Base-by-base conservation (phyloP, 1,284 basidiomycete genomes). In the Cystobasidiaceae sp. region DNA sequence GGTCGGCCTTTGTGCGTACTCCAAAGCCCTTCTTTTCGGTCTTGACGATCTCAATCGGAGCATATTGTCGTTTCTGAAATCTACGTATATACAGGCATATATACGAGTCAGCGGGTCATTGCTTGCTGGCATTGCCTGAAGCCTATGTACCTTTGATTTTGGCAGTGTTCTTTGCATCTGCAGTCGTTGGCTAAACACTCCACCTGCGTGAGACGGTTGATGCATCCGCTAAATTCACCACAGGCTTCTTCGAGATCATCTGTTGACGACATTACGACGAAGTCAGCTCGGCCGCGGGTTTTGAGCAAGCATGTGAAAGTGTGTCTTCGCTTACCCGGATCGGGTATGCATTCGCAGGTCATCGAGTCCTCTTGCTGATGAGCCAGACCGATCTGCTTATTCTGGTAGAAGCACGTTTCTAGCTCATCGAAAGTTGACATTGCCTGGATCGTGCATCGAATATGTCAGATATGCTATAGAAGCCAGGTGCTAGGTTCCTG, bases 1-100 rank as follows among this genome's bases (percentile, higher is more conserved):
- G 78, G 75, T 88, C 82, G 25, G 77, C 77, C 58, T 81, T 85
- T 15, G 91, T 89, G 56, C 96, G 83, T 21, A 99, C 79, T 41
- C 94, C 94, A 78, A 85, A 97, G 0, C 94, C 94, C 77, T 98
- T 99, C 82, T 88, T 89, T 75, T 94, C 90, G 3, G 94, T 98
- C 77, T 86, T 80, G 2, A 98, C 90, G 59, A 99, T 89, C 67
- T 96, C 86, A 68, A 98, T 88, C 44, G 83, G 77, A 5, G 90
- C 90, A 77, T 96, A 97, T 73, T 93, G 81, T 72, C 83, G 85
- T 43, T 84, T 84, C 72, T 93, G 87, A 77, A 97, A 96, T 68
- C 93, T 94, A 72, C n/a, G n/a, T n/a, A n/a, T 6, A 44, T 61
- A 17, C 17, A 17, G 23, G 19, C 30, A 7, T n/a, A 21, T 17